phyloP scores from a whole-genome alignment of 2,329 filamentous ascomycete species.

The Elsinoe ampelina region DNA sequence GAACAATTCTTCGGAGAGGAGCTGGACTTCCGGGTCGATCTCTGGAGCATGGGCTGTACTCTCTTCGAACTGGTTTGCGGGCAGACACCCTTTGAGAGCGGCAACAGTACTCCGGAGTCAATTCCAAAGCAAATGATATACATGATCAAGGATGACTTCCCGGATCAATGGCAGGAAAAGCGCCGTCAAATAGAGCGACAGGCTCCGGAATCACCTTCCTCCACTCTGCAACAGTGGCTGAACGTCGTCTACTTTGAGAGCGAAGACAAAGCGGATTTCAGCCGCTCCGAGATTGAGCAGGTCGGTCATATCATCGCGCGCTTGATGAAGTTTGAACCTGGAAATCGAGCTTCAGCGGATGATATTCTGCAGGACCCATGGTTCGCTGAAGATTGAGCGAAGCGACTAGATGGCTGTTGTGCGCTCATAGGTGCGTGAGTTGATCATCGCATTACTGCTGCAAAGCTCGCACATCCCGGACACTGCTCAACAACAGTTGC shows the following conservation, averaged over 20 bases:
- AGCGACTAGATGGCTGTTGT: neutral
- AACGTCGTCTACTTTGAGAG: slow-evolving; percentile 32
- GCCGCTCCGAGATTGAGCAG: neutral
- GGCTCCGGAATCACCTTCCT: slow-evolving; percentile 11
- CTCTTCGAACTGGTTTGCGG: slow-evolving; percentile 33
- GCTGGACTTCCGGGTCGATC: slow-evolving; percentile 30
- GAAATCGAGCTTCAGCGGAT: slow-evolving; percentile 2
- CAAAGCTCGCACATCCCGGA: too few species aligned
- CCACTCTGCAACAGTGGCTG: slow-evolving; percentile 29
- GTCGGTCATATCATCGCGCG: neutral
- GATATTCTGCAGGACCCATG: slow-evolving; percentile 4
- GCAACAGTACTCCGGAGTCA: slow-evolving; percentile 27
- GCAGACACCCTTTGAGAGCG: slow-evolving; percentile 31
- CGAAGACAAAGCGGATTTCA: slow-evolving; percentile 13
- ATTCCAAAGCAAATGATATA: slow-evolving; percentile 32
- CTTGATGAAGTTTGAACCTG: slow-evolving; percentile 1
- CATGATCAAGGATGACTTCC: slow-evolving; percentile 24
- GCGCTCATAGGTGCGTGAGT: neutral
- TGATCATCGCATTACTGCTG: too few species aligned
- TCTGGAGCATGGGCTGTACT: slow-evolving; percentile 33
- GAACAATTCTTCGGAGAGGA: slow-evolving; percentile 32
- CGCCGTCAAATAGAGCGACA: slow-evolving; percentile 7
- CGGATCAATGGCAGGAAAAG: slow-evolving; percentile 26
- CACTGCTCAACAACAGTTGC: too few species aligned
- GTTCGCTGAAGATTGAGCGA: slow-evolving; percentile 1